phyloP scores from a whole-genome alignment of 73 alveolate species.

The Paramecium sonneborni region DNA sequence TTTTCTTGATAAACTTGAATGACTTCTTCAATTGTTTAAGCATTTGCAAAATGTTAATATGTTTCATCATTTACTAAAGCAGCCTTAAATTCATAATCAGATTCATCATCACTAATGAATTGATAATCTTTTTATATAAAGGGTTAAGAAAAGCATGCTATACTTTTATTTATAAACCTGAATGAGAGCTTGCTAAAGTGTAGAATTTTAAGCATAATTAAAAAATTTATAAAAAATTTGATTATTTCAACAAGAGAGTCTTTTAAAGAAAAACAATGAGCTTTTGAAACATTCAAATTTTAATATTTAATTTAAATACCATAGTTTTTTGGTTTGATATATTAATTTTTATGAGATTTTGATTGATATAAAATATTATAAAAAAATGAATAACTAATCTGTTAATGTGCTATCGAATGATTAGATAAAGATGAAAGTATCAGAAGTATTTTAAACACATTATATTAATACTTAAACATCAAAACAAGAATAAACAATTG shows the following conservation, averaged over 20 bases:
- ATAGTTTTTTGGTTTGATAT: no score
- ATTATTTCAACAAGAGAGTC: no score
- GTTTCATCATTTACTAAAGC: neutral
- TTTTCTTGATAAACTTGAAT: neutral
- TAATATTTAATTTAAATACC: no score
- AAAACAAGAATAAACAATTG: neutral
- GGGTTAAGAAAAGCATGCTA: neutral
- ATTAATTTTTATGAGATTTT: neutral
- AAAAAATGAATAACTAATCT: constrained; percentile 37
- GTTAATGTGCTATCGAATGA: neutral
- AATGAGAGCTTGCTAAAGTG: neutral
- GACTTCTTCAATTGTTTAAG: neutral
- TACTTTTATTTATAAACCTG: no score
- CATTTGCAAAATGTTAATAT: neutral
- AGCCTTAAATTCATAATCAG: neutral
- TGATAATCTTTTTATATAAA: neutral
- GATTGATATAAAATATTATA: neutral
- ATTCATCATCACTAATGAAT: neutral
- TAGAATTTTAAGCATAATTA: neutral
- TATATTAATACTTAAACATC: neutral
- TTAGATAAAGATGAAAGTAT: neutral
- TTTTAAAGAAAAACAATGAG: no score
- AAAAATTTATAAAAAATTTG: no score
- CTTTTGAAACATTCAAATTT: no score
- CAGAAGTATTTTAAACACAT: neutral